Evolutionary conservation across 2,329 filamentous ascomycete genomes (phyloP).

Genomic region (Ilyonectria sp.): DNA sequence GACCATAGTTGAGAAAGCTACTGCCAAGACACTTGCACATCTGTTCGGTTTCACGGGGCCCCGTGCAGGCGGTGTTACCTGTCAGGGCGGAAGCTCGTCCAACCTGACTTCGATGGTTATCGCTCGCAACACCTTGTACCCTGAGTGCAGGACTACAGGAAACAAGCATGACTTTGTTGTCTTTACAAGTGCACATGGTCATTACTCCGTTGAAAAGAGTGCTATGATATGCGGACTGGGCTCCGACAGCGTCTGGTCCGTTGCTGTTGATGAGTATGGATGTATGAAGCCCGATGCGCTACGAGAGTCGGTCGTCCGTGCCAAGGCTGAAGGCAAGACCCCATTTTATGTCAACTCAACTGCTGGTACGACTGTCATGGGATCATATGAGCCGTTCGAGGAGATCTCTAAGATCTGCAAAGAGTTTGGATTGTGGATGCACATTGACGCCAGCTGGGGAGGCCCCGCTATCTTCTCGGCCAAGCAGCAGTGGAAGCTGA

Average conservation of each 20-base stretch:
- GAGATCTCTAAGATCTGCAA: conserved; percentile 80
- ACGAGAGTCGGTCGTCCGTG: conserved; percentile 72
- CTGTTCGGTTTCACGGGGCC: conserved; percentile 84
- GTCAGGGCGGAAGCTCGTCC: conserved; percentile 87
- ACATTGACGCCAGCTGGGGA: conserved; percentile 94
- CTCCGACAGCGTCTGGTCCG: conserved; percentile 77
- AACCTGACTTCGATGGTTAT: conserved; percentile 90
- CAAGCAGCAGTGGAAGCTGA: conserved; percentile 74
- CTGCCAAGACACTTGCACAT: conserved; percentile 78
- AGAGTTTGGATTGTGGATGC: conserved; percentile 85
- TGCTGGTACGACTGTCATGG: conserved; percentile 93
- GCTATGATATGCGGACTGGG: conserved; percentile 93
- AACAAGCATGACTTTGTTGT: conserved; percentile 80
- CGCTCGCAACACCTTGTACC: conserved; percentile 88
- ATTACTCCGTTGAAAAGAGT: conserved; percentile 96
- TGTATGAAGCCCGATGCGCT: conserved; percentile 80
- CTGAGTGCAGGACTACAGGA: conserved; percentile 81
- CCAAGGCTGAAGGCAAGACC: conserved; percentile 78
- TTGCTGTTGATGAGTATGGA: conserved; percentile 81
- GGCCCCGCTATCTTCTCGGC: conserved; percentile 84
- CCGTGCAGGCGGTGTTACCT: conserved; percentile 80
- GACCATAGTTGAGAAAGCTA: conserved; percentile 89
- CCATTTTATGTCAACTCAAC: conserved; percentile 97
- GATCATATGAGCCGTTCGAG: conserved; percentile 86
- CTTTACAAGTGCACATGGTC: conserved; percentile 91